Base-by-base conservation (phyloP, 2,329 filamentous ascomycete genomes). In the Neofusicoccum laricinum region DNA sequence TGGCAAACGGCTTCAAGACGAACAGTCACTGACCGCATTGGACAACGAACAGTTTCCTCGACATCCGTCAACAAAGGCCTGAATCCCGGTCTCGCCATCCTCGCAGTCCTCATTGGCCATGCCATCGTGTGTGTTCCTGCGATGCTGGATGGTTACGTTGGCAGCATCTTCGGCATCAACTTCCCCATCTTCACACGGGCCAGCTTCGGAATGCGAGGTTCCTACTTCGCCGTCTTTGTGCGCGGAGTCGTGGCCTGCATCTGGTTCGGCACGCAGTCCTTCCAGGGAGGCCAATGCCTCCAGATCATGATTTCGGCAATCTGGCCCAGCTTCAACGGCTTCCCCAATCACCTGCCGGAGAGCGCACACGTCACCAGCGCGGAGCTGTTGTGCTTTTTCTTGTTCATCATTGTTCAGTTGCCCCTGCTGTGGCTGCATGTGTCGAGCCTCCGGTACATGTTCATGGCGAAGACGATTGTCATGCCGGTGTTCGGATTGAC, bases 351-450 rank as follows among this genome's bases (percentile, higher is more conserved):
- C 41, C 41, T 66, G n/a, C 62, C 65, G 2, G 36, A 25, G 17
- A 48, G 46, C 40, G 62, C 64, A 17, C 63, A 63, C n/a, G 63
- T 66, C 15, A 66, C 65, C 19, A 65, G 63, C 25, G 55, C 57
- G 5, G 62, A 61, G 38, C 40, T 66, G 32, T 25, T 65, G 49
- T 58, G 62, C 53, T 66, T 65, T 41, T 58, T 66, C 17, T 40
- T 66, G 25, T 66, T 70, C 68, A 71, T 71, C 45, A 46, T 72
- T 32, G 66, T 71, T 15, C 71, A 72, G 55, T 48, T 72, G 25
- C 71, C 71, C 0, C 70, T 72, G 50, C 61, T 72, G 21, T 72
- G 70, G 61, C 38, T 63, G 11, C 61, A 63, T 10, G 61, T 55
- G 14, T 63, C 61, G 17, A 53, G 36, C 12, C 38, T 63, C 3